Conservation (phyloP, 768 basidiomycete species). For the Mycena metata region DNA sequence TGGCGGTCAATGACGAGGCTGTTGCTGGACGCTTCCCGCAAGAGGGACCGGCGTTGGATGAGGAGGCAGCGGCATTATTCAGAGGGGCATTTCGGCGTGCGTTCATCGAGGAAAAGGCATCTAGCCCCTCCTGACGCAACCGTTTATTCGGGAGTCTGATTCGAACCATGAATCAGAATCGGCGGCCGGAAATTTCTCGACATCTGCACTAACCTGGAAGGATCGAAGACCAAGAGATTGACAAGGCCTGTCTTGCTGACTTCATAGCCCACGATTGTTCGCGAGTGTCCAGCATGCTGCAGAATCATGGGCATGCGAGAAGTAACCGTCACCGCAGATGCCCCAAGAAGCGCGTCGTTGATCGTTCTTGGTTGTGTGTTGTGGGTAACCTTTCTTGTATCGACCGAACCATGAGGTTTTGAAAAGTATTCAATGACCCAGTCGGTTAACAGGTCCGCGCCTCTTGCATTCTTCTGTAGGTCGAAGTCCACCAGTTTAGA, state of each 20-base stretch:
- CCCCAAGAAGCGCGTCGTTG: conserved; percentile 65
- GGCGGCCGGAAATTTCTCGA: neutral
- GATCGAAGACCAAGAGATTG: conserved; percentile 84
- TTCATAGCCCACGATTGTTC: conserved; percentile 89
- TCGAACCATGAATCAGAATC: conserved; percentile 24
- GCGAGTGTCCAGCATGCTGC: conserved; percentile 89
- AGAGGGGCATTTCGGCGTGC: conserved; percentile 6
- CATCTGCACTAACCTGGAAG: conserved; percentile 65
- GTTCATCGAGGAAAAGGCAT: conserved; percentile 38
- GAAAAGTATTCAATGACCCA: conserved; percentile 86
- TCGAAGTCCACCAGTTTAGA: conserved; percentile 75
- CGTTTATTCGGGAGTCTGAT: conserved; percentile 43
- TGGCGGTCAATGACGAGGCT: conserved; percentile 20
- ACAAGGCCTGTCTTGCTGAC: conserved; percentile 66
- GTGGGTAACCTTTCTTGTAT: conserved; percentile 44
- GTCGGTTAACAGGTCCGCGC: conserved; percentile 64
- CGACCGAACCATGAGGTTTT: conserved; percentile 27
- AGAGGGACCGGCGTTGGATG: conserved; percentile 33
- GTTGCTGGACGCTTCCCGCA: conserved; percentile 37
- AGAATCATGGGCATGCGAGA: conserved; percentile 85
- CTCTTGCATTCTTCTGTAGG: conserved; percentile 56
- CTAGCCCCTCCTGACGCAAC: conserved; percentile 35
- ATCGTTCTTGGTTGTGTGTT: conserved; percentile 50
- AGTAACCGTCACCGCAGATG: conserved; percentile 67
- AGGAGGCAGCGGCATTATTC: conserved; percentile 30